A percentile compares a stretch with the other conserved stretches of the same genome.
Conservation (phyloP, 2,329 filamentous ascomycete genomes). For the Exutisphaerella laricina region DNA sequence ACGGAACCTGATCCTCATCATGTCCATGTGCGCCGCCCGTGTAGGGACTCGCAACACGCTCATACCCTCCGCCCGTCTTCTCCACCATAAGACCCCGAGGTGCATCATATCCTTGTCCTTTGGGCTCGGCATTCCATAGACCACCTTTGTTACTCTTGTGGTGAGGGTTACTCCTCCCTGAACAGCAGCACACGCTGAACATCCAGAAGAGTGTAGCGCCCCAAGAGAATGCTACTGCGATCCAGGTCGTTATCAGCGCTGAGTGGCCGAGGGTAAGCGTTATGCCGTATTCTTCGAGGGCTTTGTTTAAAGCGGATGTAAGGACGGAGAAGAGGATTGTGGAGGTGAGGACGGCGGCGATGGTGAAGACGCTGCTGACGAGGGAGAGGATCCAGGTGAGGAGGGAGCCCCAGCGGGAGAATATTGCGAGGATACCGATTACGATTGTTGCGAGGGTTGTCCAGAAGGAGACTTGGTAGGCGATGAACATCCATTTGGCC, state of each 20-base stretch:
- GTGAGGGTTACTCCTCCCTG: constrained; percentile 53
- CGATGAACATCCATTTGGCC: constrained; percentile 64
- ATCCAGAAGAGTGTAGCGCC: constrained; percentile 83
- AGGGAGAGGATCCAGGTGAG: constrained; percentile 71
- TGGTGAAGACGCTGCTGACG: constrained; percentile 50
- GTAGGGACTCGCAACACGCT: constrained; percentile 46
- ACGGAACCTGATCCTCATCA: constrained; percentile 29
- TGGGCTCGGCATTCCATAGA: constrained; percentile 31
- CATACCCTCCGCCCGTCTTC: constrained; percentile 58
- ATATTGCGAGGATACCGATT: constrained; percentile 75
- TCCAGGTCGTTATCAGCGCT: constrained; percentile 70
- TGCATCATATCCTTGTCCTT: constrained; percentile 20
- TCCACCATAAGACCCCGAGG: constrained; percentile 45
- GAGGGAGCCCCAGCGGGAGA: constrained; percentile 74
- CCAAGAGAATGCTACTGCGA: constrained; percentile 71
- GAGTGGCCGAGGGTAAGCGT: constrained; percentile 58
- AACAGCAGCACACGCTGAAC: constrained; percentile 87
- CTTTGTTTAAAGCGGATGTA: constrained; percentile 60
- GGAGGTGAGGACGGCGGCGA: constrained; percentile 64
- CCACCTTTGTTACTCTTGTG: constrained; percentile 38
- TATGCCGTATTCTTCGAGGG: constrained; percentile 67
- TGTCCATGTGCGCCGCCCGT: constrained; percentile 28
- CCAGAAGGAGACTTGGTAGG: constrained; percentile 68
- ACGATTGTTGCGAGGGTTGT: constrained; percentile 66
- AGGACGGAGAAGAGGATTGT: constrained; percentile 69